Base-by-base conservation (phyloP, 345 rosid genomes). In the Punica granatum region DNA sequence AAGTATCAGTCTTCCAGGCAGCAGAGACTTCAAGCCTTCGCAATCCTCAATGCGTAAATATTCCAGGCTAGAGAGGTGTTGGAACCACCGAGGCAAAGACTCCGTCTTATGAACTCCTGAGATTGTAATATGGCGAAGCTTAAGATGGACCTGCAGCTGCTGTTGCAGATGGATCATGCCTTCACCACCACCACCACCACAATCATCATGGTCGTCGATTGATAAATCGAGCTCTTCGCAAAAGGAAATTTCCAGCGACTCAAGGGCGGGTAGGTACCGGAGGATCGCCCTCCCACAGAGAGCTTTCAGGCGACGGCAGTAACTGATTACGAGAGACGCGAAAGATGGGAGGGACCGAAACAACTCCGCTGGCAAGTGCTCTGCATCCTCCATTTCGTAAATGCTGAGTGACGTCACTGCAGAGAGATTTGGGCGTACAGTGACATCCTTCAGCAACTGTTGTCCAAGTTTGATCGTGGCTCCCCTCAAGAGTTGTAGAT, bases 171-270 rank as follows among this genome's bases (percentile, higher is more conserved):
- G 41, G 41, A 11, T 5, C 25, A n/a, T n/a, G 54, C 23, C 25
- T n/a, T 48, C 54, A 1, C 18, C 54, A 48, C 9, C 15, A 6
- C 23, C 25, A 48, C 30, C 42, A 46, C 23, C 36, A 6, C 6
- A 6, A 31, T 61, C 44, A 32, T 35, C 39, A 16, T 44, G 26
- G 13, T 69, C 66, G 28, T 59, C 54, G 25, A 16, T 31, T 21
- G 49, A 11, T 26, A 69, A 21, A 60, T 43, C 72, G 19, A 69
- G 51, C 21, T 31, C 65, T 8, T 59, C 16, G 66, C 72, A 69
- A 28, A 19, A 15, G 23, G 12, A 14, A 60, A 69, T 60, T 35
- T 35, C 32, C 23, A 67, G 41, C 16, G 3, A 15, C 23, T 53
- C 49, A 36, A 56, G 70, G 12, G 63, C 25, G 11, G 64, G 19